Evolutionary conservation across 805 yeast species (phyloP), one percentile per base, ranked within the genome.

Genomic region (Spathaspora gorwiae): DNA sequence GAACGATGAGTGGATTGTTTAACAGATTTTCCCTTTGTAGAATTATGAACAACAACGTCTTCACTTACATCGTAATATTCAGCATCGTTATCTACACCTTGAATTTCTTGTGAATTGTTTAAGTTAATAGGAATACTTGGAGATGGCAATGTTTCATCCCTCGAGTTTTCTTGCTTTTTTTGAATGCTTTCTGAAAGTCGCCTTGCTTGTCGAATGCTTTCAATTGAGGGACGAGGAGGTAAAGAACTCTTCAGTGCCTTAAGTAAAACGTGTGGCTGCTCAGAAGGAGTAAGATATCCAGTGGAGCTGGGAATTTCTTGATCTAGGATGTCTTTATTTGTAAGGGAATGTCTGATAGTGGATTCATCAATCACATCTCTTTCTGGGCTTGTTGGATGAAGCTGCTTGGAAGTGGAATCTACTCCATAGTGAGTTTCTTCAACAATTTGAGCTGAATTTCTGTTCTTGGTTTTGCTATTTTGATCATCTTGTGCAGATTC

Each of bases 41-140:
- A 66, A 24, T 61, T 53, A 29, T 59, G 52, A 3, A 64, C 57
- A 34, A 68, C 47, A n/a, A 56, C 60, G 6, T 72, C 71, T 24
- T 64, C 71, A 15, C 59, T 71, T 26, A 70, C 59, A 47, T 71
- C 75, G 49, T 65, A 65, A 49, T 48, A 70, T 12, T 68, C 70
- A 31, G 66, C 69, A 12, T 52, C 48, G 15, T 29, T 29, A 9
- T 29, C 32, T 29, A n/a, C 35, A 29, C 32, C 32, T 29, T 29
- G 9, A 11, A 29, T 11, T 5, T 9, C 9, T 29, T 29, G 32
- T 29, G 9, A 11, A 9, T 29, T 9, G 9, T 29, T 29, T 29
- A 3, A 11, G 3, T 29, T 9, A 3, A 9, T 9, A 11, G 32
- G 12, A 11, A 29, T 29, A 9, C 12, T 29, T 5, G 32, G 6